Base-by-base conservation (phyloP, 106 monocot genomes). In the Dendrobium chrysotoxum region DNA sequence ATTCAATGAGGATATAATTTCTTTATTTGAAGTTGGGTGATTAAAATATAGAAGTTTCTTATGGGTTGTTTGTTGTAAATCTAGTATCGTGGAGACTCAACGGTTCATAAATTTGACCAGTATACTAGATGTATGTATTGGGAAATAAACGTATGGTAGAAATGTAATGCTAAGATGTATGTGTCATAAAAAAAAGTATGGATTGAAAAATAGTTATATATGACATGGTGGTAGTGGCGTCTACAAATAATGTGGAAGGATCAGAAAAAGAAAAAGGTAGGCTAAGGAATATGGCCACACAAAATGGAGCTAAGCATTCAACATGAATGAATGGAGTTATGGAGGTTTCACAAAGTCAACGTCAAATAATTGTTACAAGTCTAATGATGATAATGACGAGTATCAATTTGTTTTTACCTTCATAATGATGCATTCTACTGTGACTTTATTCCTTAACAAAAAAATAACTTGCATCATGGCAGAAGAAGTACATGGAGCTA, bases 401-500 rank as follows among this genome's bases (percentile, higher is more conserved):
- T 55, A 55, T 55, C 20, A 4, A 20, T 55, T 16, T 55, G 0
- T 35, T 55, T 55, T 55, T 20, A 15, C 13, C 55, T 55, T 55
- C 9, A 55, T 17, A 55, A 55, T 72, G 25, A 30, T 40, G 6
- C 75, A 75, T 75, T 75, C 64, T 65, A 79, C 64, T 41, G 20
- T 80, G n/a, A 45, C 9, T 44, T 44, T 80, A 4, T 41, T 44
- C 42, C 25, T 75, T 23, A 75, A 31, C 35, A 35, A 17, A 23
- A 21, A 45, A 21, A 75, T 40, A 8, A 61, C 3, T 66, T 85
- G 39, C 9, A 75, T 53, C 30, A 67, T 84, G 15, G 50, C 91
- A 99, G 98, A 77, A 85, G 88, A 95, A 90, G 79, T 95, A 93
- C 82, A 89, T 99, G 92, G 92, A 99, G 54, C 80, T 99, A 75